These are phyloP conservation scores for Ampelomyces quisqualis DNA, from an alignment of 2,329 filamentous ascomycete species.

Conservation along the genomic window DNA sequence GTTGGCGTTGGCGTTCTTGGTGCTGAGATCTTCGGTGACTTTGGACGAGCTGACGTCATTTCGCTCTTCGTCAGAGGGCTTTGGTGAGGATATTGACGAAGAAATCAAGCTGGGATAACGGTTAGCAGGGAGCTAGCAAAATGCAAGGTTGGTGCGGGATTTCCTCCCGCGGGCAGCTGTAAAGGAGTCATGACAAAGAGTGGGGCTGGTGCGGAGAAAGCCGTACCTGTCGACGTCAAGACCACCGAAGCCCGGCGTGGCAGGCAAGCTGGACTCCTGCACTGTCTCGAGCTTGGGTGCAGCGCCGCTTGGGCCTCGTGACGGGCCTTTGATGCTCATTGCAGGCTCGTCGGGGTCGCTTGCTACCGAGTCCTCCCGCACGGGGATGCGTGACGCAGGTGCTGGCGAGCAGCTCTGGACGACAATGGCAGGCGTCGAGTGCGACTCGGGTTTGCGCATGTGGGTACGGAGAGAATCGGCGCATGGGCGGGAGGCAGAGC, in stretches of 20 bases:
- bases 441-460: constrained; percentile 31
- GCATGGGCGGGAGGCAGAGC: constrained; percentile 43
- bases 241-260: constrained; percentile 60
- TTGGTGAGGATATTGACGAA: constrained; percentile 19
- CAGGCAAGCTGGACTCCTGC: constrained; percentile 77
- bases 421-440: constrained; percentile 47
- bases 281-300: constrained; percentile 80
- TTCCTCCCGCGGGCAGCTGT: constrained; percentile 18
- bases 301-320: constrained; percentile 58
- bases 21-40: constrained; percentile 51
- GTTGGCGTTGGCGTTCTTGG: constrained; percentile 44
- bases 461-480: constrained; percentile 47
- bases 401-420: constrained; percentile 50
- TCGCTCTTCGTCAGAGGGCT: constrained; percentile 42
- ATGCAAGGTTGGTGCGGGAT: constrained; percentile 18
- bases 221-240: constrained; percentile 34
- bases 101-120: constrained; percentile 18
- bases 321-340: constrained; percentile 43
- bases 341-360: constrained; percentile 44
- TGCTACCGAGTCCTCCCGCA: constrained; percentile 28
- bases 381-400: constrained; percentile 33
- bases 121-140: constrained; percentile 20
- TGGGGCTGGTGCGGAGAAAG: constrained; percentile 32
- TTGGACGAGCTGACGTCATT: constrained; percentile 49
- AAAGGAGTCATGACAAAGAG: constrained; percentile 31